phyloP scores from a whole-genome alignment of 2,329 filamentous ascomycete genomes.

The Ophiostoma piceae region DNA sequence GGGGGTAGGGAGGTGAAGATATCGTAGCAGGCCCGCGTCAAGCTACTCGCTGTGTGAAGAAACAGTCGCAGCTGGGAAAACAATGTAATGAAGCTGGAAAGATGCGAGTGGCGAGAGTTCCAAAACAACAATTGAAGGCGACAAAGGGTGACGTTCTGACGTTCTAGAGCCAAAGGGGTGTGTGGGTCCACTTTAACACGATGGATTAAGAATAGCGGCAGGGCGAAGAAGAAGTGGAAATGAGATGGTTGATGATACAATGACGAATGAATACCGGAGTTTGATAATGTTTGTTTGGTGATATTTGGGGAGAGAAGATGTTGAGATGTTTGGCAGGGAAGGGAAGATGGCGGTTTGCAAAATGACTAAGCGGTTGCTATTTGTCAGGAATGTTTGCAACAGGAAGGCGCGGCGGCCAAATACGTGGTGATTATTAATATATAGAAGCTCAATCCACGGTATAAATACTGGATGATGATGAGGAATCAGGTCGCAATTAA shows the following conservation, averaged over 20 bases:
- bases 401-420: not conserved
- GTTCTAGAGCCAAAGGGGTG: not conserved
- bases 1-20: not conserved
- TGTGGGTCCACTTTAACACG: not conserved
- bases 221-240: not conserved
- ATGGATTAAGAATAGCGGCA: not conserved
- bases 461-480: not conserved
- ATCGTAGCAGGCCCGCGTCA: not conserved
- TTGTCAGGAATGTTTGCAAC: not conserved
- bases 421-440: not conserved
- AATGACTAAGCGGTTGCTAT: not conserved
- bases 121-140: slow-evolving; percentile 1
- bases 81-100: not conserved
- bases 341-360: not conserved
- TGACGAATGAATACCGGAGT: not conserved
- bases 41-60: not conserved
- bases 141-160: not conserved
- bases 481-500: not conserved
- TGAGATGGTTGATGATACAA: not conserved
- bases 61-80: not conserved
- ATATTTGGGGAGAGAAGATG: not conserved
- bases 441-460: not conserved
- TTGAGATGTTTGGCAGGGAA: not conserved
- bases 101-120: not conserved
- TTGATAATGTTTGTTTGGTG: not conserved